phyloP scores from a whole-genome alignment of 441 rosid genomes.

The Mallotus japonicus region DNA sequence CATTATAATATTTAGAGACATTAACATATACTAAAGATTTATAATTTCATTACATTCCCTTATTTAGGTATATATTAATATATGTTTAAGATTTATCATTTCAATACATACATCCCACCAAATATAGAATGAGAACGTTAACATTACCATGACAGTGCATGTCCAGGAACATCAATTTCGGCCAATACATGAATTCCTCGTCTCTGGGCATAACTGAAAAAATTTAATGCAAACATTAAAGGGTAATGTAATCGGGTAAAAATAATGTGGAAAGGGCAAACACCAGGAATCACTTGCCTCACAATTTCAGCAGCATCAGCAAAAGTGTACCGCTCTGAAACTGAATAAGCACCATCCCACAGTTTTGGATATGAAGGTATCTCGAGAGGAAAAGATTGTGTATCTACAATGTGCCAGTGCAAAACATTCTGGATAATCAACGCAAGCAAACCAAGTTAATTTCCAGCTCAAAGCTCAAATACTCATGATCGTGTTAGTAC shows the following conservation, averaged over 20 bases:
- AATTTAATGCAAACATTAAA: conserved; percentile 19
- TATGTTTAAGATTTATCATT: no score
- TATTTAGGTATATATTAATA: no score
- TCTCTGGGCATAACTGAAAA: conserved; percentile 52
- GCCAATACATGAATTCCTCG: conserved; percentile 67
- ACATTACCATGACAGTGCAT: conserved; percentile 62
- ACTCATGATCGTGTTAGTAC: not conserved
- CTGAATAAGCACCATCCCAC: conserved; percentile 72
- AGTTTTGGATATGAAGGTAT: conserved; percentile 74
- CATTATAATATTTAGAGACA: no score
- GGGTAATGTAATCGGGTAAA: conserved; percentile 2
- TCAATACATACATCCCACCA: no score
- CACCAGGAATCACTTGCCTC: conserved; percentile 41
- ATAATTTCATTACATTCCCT: no score
- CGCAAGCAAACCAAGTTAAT: not conserved
- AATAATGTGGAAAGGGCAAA: conserved; percentile 1
- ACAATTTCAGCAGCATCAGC: conserved; percentile 70
- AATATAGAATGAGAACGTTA: not conserved
- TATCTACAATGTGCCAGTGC: conserved; percentile 79
- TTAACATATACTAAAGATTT: no score
- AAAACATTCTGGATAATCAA: conserved; percentile 56
- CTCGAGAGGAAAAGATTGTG: conserved; percentile 75
- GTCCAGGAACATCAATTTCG: conserved; percentile 80
- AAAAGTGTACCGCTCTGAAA: conserved; percentile 50
- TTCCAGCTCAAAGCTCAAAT: not conserved